Evolutionary conservation across 2,329 filamentous ascomycete species (phyloP), one percentile per base, ranked within the genome.

Genomic region (Trichoderma sp.): DNA sequence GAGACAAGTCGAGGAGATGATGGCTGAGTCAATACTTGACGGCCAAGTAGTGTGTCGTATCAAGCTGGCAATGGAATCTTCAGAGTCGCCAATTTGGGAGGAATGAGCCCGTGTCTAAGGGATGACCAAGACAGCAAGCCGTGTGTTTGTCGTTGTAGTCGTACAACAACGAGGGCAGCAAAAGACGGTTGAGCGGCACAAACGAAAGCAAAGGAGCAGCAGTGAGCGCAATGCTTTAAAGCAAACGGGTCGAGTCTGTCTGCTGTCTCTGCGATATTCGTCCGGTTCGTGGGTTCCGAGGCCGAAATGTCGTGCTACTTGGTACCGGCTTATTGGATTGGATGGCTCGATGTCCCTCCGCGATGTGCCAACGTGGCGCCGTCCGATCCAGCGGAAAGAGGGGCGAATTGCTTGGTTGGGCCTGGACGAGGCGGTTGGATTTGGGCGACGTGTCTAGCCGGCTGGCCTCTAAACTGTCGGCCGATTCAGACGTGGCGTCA

Each of bases 331-430:
- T 34, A 14, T 34, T 52, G 50, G 50, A 30, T 52, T 34, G 17
- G 50, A 43, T 52, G 59, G 39, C 43, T n/a, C 52, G 39, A 47
- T 21, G 43, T n/a, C 57, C 24, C 62, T 67, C 57, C 55, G 56
- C 66, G 21, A 56, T 58, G 39, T 45, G 48, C 58, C 43, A 66
- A 66, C 44, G 64, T 66, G 60, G 64, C 59, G 54, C 66, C 64
- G 64, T 68, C 67, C 67, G 66, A 68, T 56, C 65, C 68, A 66
- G 68, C 67, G 66, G 68, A 67, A 66, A 43, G 30, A 41, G 28
- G 57, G 39, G 28, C 45, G 57, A 24, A 57, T 30, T 50, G 24
- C 26, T 50, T 45, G 34, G 39, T 45, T 52, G 26, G 45, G 21
- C 57, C 57, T 56, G 63, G 61, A 56, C 60, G 50, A 63, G 60